phyloP scores from a whole-genome alignment of 116 monocot genomes.

The Dioscorea cayenensis region DNA sequence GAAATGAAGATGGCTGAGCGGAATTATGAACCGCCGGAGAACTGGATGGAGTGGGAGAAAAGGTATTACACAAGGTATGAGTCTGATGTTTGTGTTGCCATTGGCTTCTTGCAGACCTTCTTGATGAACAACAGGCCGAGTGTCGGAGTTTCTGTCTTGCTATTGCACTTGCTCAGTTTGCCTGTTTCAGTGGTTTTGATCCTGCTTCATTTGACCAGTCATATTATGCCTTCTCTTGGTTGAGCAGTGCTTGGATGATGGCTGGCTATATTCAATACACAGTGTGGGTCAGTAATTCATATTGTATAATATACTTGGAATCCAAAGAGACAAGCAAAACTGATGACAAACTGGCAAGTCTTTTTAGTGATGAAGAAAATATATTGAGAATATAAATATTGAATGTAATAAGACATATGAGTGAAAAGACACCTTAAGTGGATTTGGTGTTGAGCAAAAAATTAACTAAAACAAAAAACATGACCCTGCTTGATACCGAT shows the following conservation, averaged over 20 bases:
- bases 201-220: neutral
- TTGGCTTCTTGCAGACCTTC: slow-evolving; percentile 7
- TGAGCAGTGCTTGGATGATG: neutral
- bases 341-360: too few relatives aligned
- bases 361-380: too few relatives aligned
- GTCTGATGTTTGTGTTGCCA: slow-evolving; percentile 3
- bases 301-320: neutral
- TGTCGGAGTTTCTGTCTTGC: slow-evolving; percentile 1
- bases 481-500: too few relatives aligned
- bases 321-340: neutral
- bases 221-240: neutral
- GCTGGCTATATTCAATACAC: neutral
- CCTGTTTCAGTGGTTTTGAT: slow-evolving; percentile 9
- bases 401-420: too few relatives aligned
- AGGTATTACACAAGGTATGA: slow-evolving; percentile 9
- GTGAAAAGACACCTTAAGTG: too few relatives aligned
- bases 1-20: slow-evolving; percentile 22
- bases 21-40: slow-evolving; percentile 8
- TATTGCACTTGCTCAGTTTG: slow-evolving; percentile 2
- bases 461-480: too few relatives aligned
- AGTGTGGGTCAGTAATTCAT: neutral
- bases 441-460: too few relatives aligned
- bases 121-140: slow-evolving; percentile 13
- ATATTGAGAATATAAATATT: too few relatives aligned
- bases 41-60: slow-evolving; percentile 28